A percentile compares a stretch with the other conserved stretches of the same genome.
Conservation (phyloP, 2,329 filamentous ascomycete genomes). For the Ambrosiella beaveri region DNA sequence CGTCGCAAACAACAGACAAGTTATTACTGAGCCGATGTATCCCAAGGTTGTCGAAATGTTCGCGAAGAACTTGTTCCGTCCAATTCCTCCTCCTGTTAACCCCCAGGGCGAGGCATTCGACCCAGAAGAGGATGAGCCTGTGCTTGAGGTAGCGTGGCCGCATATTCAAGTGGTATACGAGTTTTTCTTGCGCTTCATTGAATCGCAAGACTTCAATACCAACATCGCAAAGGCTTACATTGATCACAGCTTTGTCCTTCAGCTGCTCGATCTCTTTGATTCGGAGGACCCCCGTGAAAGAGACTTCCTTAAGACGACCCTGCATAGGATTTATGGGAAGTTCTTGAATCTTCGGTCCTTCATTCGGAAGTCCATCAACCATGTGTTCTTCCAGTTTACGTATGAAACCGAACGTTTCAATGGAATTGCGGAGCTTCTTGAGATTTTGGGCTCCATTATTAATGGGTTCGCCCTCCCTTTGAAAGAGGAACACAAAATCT, state of each 20-base stretch:
- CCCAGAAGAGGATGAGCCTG: conserved; percentile 94
- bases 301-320: conserved; percentile 93
- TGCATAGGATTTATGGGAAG: conserved; percentile 97
- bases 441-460: conserved; percentile 96
- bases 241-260: conserved; percentile 91
- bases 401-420: conserved; percentile 99
- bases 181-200: conserved; percentile 96
- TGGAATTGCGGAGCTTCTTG: conserved; percentile 86
- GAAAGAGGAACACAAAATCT: conserved; percentile 98
- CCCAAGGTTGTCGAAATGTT: conserved; percentile 98
- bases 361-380: conserved; percentile 97
- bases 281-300: conserved; percentile 93
- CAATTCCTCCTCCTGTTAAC: conserved; percentile 92
- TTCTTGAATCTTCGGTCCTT: conserved; percentile 95
- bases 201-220: conserved; percentile 99
- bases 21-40: conserved; percentile 98
- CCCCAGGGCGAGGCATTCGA: conserved; percentile 97
- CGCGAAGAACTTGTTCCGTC: conserved; percentile 92
- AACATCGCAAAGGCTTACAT: conserved; percentile 99
- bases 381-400: conserved; percentile 98
- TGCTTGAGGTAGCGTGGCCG: conserved; percentile 95
- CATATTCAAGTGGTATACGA: conserved; percentile 99
- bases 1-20: conserved; percentile 93
- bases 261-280: conserved; percentile 93
- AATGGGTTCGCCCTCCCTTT: conserved; percentile 93